Conservation (phyloP, 202 grass and related monocot species). For the Alloteropsis angusta region DNA sequence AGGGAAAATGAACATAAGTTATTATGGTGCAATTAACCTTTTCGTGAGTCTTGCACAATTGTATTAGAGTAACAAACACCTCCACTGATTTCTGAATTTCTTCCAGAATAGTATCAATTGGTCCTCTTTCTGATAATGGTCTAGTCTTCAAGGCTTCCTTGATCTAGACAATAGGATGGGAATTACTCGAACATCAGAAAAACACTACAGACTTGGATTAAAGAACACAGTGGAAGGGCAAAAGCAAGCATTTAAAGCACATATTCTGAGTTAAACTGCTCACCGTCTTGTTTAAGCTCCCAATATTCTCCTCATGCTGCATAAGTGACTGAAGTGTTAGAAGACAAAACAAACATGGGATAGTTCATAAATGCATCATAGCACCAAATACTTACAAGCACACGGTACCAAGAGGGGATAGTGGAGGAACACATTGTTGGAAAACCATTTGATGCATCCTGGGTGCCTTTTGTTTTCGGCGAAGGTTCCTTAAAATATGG, state of each 20-base stretch:
- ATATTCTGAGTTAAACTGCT: slow-evolving; percentile 19
- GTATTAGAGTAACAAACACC: slow-evolving; percentile 60
- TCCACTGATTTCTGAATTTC: slow-evolving; percentile 60
- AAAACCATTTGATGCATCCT: slow-evolving; percentile 34
- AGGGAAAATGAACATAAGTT: not conserved
- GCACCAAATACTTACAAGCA: slow-evolving; percentile 52
- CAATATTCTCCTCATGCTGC: slow-evolving; percentile 85
- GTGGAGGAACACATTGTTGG: slow-evolving; percentile 56
- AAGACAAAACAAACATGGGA: slow-evolving; percentile 4
- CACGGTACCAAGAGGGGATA: slow-evolving; percentile 66
- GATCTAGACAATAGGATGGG: slow-evolving; percentile 45
- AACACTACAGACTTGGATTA: not conserved
- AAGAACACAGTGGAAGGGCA: not conserved
- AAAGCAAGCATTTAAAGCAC: not conserved
- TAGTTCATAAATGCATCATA: slow-evolving; percentile 1
- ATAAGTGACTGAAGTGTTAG: slow-evolving; percentile 28
- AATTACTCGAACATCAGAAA: not conserved
- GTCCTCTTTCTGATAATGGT: slow-evolving; percentile 38
- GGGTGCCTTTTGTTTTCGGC: slow-evolving; percentile 39
- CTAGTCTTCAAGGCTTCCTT: slow-evolving; percentile 56
- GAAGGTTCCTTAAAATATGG: slow-evolving; percentile 42
- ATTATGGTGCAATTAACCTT: slow-evolving; percentile 46
- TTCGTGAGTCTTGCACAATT: slow-evolving; percentile 53
- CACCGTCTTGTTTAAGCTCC: slow-evolving; percentile 60
- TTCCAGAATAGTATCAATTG: slow-evolving; percentile 34